Evolutionary conservation across 352 stramenopile genomes (phyloP).

Genomic region (Phytophthora brassicae): DNA sequence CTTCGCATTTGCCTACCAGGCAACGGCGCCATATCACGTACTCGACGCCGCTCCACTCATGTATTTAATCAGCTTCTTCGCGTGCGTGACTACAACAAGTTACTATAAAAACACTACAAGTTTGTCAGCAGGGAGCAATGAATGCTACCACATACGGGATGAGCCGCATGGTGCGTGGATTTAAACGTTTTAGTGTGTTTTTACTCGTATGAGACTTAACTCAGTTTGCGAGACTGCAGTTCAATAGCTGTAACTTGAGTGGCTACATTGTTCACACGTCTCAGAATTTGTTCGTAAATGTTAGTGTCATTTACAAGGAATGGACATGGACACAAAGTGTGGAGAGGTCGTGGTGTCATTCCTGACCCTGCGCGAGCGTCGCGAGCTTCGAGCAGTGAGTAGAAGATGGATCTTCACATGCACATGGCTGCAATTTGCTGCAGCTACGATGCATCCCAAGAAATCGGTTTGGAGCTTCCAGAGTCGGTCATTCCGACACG

Average conservation of each 20-base stretch:
- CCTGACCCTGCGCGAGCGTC: slow-evolving; percentile 44
- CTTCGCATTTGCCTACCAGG: slow-evolving; percentile 52
- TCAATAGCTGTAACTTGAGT: slow-evolving; percentile 11
- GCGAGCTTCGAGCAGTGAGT: slow-evolving; percentile 47
- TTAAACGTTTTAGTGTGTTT: not conserved
- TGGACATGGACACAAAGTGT: slow-evolving; percentile 46
- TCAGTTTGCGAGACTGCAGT: no score
- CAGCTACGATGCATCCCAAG: slow-evolving; percentile 24
- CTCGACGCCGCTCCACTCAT: slow-evolving; percentile 50
- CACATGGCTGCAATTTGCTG: slow-evolving; percentile 42
- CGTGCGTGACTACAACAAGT: slow-evolving; percentile 77
- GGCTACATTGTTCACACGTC: slow-evolving; percentile 12
- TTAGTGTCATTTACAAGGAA: slow-evolving; percentile 7
- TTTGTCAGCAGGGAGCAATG: slow-evolving; percentile 43
- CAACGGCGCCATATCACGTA: slow-evolving; percentile 43
- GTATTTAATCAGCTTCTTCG: slow-evolving; percentile 70
- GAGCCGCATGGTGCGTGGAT: slow-evolving; percentile 63
- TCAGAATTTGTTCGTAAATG: slow-evolving; percentile 4
- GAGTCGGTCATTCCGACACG: slow-evolving; percentile 55
- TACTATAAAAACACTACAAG: not conserved
- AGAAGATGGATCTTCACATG: slow-evolving; percentile 62
- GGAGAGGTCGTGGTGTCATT: slow-evolving; percentile 39
- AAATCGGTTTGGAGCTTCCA: slow-evolving; percentile 59
- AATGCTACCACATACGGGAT: slow-evolving; percentile 64
- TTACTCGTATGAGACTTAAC: not conserved